phyloP scores from a whole-genome alignment of 225 moss, liverwort and hornwort species.

The Rhytidiadelphus loreus region DNA sequence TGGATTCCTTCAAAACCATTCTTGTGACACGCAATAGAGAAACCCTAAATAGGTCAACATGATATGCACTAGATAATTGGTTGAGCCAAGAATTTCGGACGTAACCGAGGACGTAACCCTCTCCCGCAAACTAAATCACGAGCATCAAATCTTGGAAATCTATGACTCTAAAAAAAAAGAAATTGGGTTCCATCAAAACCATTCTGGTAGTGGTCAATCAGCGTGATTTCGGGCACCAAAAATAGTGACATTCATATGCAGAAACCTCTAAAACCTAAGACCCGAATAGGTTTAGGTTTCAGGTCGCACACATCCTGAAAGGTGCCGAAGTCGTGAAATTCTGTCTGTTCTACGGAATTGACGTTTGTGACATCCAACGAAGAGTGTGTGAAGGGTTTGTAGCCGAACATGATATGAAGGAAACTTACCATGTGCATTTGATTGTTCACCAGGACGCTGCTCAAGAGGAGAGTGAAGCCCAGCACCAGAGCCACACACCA shows the following conservation, averaged over 20 bases:
- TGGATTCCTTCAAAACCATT: neutral
- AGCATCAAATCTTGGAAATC: neutral
- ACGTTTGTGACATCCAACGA: neutral
- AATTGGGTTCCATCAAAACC: neutral
- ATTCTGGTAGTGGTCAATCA: neutral
- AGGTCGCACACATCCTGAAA: neutral
- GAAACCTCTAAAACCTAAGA: neutral
- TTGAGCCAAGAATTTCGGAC: too few relatives aligned
- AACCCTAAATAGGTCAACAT: neutral
- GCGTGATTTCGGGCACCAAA: neutral
- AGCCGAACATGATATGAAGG: neutral
- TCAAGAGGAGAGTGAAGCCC: constrained; percentile 11
- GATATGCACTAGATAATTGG: neutral
- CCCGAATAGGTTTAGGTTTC: neutral
- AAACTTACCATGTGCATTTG: constrained; percentile 5
- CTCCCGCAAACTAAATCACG: neutral
- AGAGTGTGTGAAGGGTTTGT: neutral
- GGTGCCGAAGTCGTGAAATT: neutral
- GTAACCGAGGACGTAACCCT: neutral
- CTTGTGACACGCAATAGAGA: neutral
- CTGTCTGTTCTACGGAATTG: too few relatives aligned
- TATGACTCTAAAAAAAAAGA: neutral
- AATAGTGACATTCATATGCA: neutral
- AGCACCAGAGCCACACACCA: neutral
- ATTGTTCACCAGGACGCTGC: constrained; percentile 9